phyloP scores from a whole-genome alignment of 1,284 basidiomycete genomes.

The Quambalaria eucalypti region DNA sequence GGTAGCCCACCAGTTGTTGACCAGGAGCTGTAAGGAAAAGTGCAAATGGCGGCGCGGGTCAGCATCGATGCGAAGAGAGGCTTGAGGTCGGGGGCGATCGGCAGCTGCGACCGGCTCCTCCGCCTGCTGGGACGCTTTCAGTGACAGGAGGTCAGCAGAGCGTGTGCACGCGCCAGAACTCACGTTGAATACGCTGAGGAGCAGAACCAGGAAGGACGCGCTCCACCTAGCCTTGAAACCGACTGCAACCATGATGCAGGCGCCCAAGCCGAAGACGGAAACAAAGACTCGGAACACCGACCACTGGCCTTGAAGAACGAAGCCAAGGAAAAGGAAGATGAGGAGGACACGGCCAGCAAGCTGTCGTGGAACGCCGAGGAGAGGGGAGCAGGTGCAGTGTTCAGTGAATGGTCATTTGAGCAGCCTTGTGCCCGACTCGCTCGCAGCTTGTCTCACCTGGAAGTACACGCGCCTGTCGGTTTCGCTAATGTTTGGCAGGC shows the following conservation, averaged over 20 bases:
- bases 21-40: conserved; percentile 60
- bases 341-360: conserved; percentile 91
- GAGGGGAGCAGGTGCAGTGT: neutral
- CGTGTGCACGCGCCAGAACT: no score
- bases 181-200: conserved; percentile 84
- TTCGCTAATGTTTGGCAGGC: conserved; percentile 75
- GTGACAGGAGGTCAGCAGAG: no score
- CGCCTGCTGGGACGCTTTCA: no score
- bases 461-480: conserved; percentile 91
- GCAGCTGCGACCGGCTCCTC: no score
- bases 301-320: conserved; percentile 90
- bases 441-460: conserved; percentile 8
- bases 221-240: conserved; percentile 99
- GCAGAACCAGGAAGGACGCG: conserved; percentile 86
- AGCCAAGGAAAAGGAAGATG: conserved; percentile 98
- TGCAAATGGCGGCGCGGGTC: no score
- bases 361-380: conserved; percentile 49
- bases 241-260: conserved; percentile 91
- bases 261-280: conserved; percentile 58
- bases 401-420: neutral
- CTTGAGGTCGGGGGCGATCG: neutral
- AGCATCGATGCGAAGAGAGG: neutral
- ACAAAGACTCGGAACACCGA: conserved; percentile 73
- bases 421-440: neutral
- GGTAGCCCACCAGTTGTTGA: conserved; percentile 99